Evolutionary conservation across 495 filamentous ascomycete species (phyloP).

Genomic region (Amorphotheca resinae): DNA sequence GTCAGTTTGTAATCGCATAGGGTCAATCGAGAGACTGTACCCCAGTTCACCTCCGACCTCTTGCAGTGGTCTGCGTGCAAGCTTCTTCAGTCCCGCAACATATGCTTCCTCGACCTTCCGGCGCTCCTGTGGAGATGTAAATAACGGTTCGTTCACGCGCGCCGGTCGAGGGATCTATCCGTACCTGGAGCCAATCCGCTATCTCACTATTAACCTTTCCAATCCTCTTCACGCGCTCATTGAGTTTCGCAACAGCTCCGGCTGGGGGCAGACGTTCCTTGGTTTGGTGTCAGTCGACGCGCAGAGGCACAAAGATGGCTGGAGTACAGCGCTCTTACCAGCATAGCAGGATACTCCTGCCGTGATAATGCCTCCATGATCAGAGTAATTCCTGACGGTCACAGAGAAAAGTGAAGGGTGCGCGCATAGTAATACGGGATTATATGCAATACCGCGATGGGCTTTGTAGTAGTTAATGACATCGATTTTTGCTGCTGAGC

Average conservation of each 20-base stretch:
- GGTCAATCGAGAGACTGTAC: conserved; percentile 38
- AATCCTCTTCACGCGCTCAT: conserved; percentile 81
- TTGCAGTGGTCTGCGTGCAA: conserved; percentile 55
- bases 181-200: conserved; percentile 94
- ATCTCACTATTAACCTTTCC: conserved; percentile 80
- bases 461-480: not conserved
- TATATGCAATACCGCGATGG: no score
- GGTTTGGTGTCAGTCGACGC: not conserved
- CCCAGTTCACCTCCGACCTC: conserved; percentile 70
- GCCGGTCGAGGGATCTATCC: conserved; percentile 16
- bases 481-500: no score
- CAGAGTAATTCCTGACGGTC: conserved; percentile 4
- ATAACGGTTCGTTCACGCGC: not conserved
- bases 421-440: conserved; percentile 14
- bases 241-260: conserved; percentile 44
- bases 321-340: conserved; percentile 49
- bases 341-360: conserved; percentile 88
- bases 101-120: conserved; percentile 88
- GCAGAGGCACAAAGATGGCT: no score
- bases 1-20: conserved; percentile 12
- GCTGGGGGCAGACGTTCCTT: conserved; percentile 3
- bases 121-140: conserved; percentile 49
- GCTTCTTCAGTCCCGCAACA: conserved; percentile 68
- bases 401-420: not conserved
- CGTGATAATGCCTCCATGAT: conserved; percentile 64